Conservation (phyloP, 2,329 filamentous ascomycete species). For the Didymella glomerata region DNA sequence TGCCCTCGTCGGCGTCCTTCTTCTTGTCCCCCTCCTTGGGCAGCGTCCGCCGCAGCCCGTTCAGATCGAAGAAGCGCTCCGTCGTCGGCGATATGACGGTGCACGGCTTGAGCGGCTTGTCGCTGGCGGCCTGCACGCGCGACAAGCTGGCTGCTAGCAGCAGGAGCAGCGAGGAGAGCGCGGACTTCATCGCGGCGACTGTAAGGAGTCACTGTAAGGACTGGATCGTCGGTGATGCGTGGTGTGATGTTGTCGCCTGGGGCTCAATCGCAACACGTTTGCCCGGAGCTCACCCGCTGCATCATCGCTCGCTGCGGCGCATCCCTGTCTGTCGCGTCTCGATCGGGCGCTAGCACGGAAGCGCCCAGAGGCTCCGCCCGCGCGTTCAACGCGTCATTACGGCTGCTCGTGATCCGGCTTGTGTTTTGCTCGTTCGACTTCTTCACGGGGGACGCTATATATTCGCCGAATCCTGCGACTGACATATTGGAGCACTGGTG, state of each 20-base stretch:
- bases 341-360: slow-evolving; percentile 6
- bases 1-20: slow-evolving; percentile 66
- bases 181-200: slow-evolving; percentile 38
- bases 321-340: slow-evolving; percentile 14
- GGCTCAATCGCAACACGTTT: slow-evolving; percentile 34
- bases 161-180: slow-evolving; percentile 38
- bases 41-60: slow-evolving; percentile 62
- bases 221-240: slow-evolving; percentile 6
- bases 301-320: slow-evolving; percentile 7
- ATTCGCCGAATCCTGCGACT: not conserved
- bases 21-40: slow-evolving; percentile 54
- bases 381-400: slow-evolving; percentile 37
- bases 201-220: slow-evolving; percentile 2
- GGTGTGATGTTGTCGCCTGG: slow-evolving; percentile 6
- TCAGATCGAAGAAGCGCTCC: slow-evolving; percentile 71
- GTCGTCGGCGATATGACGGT: slow-evolving; percentile 69
- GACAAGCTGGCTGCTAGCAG: slow-evolving; percentile 45
- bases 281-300: slow-evolving; percentile 20
- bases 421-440: slow-evolving; percentile 32
- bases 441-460: not conserved
- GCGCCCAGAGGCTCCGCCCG: slow-evolving; percentile 4
- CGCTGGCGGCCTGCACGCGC: slow-evolving; percentile 48
- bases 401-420: slow-evolving; percentile 30
- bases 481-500: not conserved
- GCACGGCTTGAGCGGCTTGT: slow-evolving; percentile 62